These are phyloP conservation scores for Cyclotella choctawhatcheeana DNA, from an alignment of 108 stramenopile genomes.

Conservation along the genomic window DNA sequence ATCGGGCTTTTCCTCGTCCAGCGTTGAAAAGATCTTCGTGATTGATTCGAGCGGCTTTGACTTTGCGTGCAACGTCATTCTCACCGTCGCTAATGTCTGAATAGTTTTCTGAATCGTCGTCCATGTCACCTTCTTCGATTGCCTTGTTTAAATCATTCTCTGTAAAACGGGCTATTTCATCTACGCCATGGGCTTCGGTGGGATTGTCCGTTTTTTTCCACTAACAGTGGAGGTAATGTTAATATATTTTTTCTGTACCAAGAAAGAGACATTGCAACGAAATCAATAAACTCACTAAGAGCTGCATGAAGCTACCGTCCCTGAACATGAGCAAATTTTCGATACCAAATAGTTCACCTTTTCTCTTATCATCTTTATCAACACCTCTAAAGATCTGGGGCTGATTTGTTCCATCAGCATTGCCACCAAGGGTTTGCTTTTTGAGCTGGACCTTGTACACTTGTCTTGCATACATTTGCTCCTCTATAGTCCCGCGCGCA, in stretches of 20 bases:
- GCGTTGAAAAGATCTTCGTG: slow-evolving; percentile 63
- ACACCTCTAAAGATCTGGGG: slow-evolving; percentile 73
- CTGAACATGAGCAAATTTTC: slow-evolving; percentile 84
- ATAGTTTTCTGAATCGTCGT: slow-evolving; percentile 16
- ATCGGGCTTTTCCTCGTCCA: slow-evolving; percentile 60
- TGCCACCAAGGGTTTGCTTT: slow-evolving; percentile 70
- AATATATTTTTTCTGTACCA: not conserved
- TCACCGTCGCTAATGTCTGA: slow-evolving; percentile 9
- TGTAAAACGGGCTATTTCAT: slow-evolving; percentile 26
- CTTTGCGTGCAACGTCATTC: slow-evolving; percentile 16
- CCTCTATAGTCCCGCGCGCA: slow-evolving; percentile 92
- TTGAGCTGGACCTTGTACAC: slow-evolving; percentile 94
- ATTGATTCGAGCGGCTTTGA: slow-evolving; percentile 36
- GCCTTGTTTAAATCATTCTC: slow-evolving; percentile 41
- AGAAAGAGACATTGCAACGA: not conserved
- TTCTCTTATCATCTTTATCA: slow-evolving; percentile 65
- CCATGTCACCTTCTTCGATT: slow-evolving; percentile 28
- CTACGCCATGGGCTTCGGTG: slow-evolving; percentile 44
- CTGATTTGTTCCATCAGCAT: slow-evolving; percentile 43
- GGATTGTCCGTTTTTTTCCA: slow-evolving; percentile 48
- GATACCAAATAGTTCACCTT: slow-evolving; percentile 87
- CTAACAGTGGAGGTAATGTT: slow-evolving; percentile 8
- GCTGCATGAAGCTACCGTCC: slow-evolving; percentile 78
- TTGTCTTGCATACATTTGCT: slow-evolving; percentile 92
- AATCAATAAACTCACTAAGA: slow-evolving; percentile 48